These are phyloP conservation scores for Dunaliella sp. DNA, from an alignment of 139 green algal species.

Conservation along the genomic window DNA sequence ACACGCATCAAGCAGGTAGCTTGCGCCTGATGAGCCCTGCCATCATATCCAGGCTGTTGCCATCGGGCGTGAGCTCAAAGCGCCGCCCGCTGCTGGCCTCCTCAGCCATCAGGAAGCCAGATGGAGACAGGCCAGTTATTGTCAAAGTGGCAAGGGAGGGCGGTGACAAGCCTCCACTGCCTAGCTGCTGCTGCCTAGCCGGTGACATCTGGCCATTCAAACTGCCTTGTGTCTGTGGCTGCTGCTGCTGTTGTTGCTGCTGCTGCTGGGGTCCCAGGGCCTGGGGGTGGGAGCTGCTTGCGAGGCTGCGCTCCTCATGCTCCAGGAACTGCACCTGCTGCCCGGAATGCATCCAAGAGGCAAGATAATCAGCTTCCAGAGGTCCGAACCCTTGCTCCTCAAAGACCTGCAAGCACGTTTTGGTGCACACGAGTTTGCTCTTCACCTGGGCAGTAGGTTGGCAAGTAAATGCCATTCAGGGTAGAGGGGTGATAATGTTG, in stretches of 20 bases:
- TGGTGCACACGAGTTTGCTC: too few relatives aligned
- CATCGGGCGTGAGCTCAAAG: conserved; percentile 88
- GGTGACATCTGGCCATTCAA: too few relatives aligned
- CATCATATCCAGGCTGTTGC: conserved; percentile 85
- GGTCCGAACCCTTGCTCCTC: conserved; percentile 58
- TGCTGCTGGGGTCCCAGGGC: background rate
- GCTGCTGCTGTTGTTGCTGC: background rate
- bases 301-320: background rate
- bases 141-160: conserved; percentile 20
- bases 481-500: too few relatives aligned
- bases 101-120: conserved; percentile 76
- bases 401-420: conserved; percentile 62
- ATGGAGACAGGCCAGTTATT: conserved; percentile 33
- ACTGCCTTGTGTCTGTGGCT: too few relatives aligned
- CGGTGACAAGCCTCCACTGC: background rate
- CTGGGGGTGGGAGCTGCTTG: background rate
- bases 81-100: conserved; percentile 49
- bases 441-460: too few relatives aligned
- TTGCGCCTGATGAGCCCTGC: conserved; percentile 54
- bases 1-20: conserved; percentile 15
- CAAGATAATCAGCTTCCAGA: conserved; percentile 67
- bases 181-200: background rate
- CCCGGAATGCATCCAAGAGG: conserved; percentile 75
- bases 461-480: too few relatives aligned
- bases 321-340: conserved; percentile 59